Evolutionary conservation across 345 rosid genomes (phyloP), one percentile per base, ranked within the genome.

Genomic region (Lepidium aucheri): DNA sequence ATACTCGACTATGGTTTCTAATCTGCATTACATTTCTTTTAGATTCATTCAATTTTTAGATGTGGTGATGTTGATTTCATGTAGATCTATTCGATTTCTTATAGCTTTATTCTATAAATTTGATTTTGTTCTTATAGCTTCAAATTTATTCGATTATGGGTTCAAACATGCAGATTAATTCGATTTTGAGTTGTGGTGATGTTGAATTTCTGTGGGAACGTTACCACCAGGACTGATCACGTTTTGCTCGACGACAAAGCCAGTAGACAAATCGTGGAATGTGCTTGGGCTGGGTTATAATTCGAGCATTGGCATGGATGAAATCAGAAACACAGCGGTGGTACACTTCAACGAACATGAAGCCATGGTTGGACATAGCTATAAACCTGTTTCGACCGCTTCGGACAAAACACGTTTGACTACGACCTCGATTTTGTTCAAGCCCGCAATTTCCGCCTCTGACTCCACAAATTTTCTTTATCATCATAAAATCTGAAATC

Each of bases 311-410:
- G 67, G 97, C 68, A 74, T 84, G 95, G 96, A 88, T 4, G 99
- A 94, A 89, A 94, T 90, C 33, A 78, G 68, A 41, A 85, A 86
- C 28, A 97, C 98, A 9, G 97, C 98, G 0, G 98, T 93, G 22
- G 95, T 93, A 59, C 98, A 90, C 67, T 90, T 90, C 81, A 93
- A 90, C 30, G 98, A 93, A 93, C 65, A 90, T 90, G 97, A 90
- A 93, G 87, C 98, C 97, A 1, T 93, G 97, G 98, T 87, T 93
- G 1, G 98, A 93, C 44, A 90, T 90, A 50, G 97, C 98, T 65
- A 90, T 93, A 97, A 90, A 84, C 78, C 96, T 85, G 78, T 94
- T 88, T 67, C 82, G 84, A 62, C 91, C 94, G 3, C 86, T 90
- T 15, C 90, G 99, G 99, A 82, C 88, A 4, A 90, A 82, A 67